These are phyloP conservation scores for Calamus simplicifolius DNA, from an alignment of 176 grass and related monocot species.

Conservation along the genomic window DNA sequence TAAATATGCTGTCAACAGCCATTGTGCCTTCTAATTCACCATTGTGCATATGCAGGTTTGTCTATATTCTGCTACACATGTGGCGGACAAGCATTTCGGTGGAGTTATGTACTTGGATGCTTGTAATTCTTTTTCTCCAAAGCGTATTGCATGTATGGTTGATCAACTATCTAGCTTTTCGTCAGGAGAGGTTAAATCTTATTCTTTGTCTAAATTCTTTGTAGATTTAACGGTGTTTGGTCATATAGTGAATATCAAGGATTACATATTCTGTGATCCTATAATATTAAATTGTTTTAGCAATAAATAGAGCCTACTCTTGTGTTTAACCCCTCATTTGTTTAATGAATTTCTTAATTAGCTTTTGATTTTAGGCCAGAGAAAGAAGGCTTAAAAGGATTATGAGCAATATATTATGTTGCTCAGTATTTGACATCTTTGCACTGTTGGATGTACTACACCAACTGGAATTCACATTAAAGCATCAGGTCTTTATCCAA, in stretches of 20 bases:
- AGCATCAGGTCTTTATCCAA: constrained; percentile 35
- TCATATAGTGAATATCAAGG: too few relatives aligned
- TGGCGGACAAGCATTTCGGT: constrained; percentile 44
- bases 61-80: constrained; percentile 49
- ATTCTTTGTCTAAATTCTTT: neutral
- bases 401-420: constrained; percentile 65
- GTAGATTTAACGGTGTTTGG: too few relatives aligned
- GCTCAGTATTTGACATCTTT: constrained; percentile 83
- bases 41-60: constrained; percentile 45
- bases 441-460: constrained; percentile 56
- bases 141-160: constrained; percentile 38
- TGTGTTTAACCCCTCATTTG: neutral
- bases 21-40: too few relatives aligned
- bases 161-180: constrained; percentile 24
- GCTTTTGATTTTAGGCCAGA: constrained; percentile 34
- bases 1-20: too few relatives aligned
- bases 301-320: too few relatives aligned
- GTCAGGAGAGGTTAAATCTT: constrained; percentile 30
- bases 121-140: constrained; percentile 78
- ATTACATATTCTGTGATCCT: too few relatives aligned
- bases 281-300: too few relatives aligned
- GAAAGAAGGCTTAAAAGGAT: constrained; percentile 41
- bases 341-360: constrained; percentile 6
- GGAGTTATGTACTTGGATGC: constrained; percentile 74
- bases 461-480: constrained; percentile 60